phyloP scores from a whole-genome alignment of 805 yeast genomes.

The Komagataella pastoris region DNA sequence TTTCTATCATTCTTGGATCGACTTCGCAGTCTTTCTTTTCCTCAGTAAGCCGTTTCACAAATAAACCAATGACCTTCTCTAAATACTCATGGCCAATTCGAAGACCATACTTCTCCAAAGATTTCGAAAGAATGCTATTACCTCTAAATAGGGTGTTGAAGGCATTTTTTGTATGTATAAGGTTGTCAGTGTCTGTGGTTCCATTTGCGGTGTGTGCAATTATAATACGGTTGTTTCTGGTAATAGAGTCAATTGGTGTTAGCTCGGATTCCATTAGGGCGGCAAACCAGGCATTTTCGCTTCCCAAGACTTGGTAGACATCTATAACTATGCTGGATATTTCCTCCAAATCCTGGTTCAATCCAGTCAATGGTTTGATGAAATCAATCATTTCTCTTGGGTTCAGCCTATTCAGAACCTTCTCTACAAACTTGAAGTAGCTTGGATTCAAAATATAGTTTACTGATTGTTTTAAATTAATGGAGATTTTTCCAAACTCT shows the following conservation, averaged over 20 bases:
- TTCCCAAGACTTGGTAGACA: slow-evolving; percentile 57
- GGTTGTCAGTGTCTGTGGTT: slow-evolving; percentile 15
- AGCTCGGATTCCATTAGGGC: slow-evolving; percentile 59
- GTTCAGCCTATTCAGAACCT: slow-evolving; percentile 40
- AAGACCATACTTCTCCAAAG: slow-evolving; percentile 65
- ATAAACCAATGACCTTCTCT: slow-evolving; percentile 58
- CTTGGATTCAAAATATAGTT: slow-evolving; percentile 46
- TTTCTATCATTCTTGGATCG: slow-evolving; percentile 42
- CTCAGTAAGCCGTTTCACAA: slow-evolving; percentile 36
- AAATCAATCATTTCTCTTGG: slow-evolving; percentile 38
- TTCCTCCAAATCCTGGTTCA: slow-evolving; percentile 31
- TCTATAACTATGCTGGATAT: slow-evolving; percentile 51
- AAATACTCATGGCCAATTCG: slow-evolving; percentile 72
- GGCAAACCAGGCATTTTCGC: slow-evolving; percentile 63
- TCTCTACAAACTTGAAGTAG: slow-evolving; percentile 50
- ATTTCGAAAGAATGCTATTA: slow-evolving; percentile 67
- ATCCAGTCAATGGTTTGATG: slow-evolving; percentile 19
- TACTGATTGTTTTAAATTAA: slow-evolving; percentile 36
- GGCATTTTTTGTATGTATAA: slow-evolving; percentile 18
- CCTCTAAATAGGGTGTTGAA: slow-evolving; percentile 71
- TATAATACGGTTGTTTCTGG: slow-evolving; percentile 25
- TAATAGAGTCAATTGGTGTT: slow-evolving; percentile 27
- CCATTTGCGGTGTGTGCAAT: slow-evolving; percentile 9
- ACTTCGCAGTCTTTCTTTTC: slow-evolving; percentile 58
- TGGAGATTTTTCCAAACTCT: slow-evolving; percentile 43